Percentiles rank a stretch among this genome's conserved stretches.
phyloP scores from a whole-genome alignment of 208 protist genomes.

The Phytomonas sp. region DNA sequence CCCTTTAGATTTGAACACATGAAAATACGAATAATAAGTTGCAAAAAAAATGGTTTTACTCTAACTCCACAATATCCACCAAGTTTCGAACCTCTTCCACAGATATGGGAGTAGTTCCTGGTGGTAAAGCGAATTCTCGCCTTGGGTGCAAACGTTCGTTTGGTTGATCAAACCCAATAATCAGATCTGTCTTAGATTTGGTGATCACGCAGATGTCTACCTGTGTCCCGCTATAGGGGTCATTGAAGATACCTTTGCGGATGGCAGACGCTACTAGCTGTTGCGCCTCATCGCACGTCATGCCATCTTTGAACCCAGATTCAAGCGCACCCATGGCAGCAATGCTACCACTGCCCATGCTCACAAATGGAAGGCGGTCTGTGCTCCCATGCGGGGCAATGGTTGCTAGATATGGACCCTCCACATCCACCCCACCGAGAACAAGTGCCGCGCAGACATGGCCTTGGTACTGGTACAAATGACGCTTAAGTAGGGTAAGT shows the following conservation, averaged over 20 bases:
- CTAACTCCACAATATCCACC: conserved; percentile 67
- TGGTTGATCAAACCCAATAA: conserved; percentile 79
- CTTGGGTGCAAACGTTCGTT: conserved; percentile 78
- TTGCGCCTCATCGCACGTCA: conserved; percentile 96
- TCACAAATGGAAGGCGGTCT: conserved; percentile 97
- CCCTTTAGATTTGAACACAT: not conserved
- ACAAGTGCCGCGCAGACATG: conserved; percentile 98
- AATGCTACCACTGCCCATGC: conserved; percentile 99
- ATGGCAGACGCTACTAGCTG: conserved; percentile 96
- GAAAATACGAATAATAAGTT: conserved; percentile 2
- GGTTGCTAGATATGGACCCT: conserved; percentile 95
- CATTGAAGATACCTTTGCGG: conserved; percentile 99
- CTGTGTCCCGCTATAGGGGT: conserved; percentile 98
- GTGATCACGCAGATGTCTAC: conserved; percentile 99
- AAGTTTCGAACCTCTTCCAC: conserved; percentile 71
- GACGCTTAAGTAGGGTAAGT: conserved; percentile 95
- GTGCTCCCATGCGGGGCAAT: conserved; percentile 98
- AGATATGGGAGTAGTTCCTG: conserved; percentile 72
- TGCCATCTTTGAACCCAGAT: conserved; percentile 90
- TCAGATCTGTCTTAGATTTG: conserved; percentile 73
- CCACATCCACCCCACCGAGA: conserved; percentile 97
- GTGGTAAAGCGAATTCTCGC: conserved; percentile 56
- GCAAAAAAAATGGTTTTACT: conserved; percentile 12
- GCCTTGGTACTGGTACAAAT: conserved; percentile 98
- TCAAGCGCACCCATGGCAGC: conserved; percentile 99